Conservation (phyloP, 1,139 yeast species). For the Blastobotrys buckinghamii region DNA sequence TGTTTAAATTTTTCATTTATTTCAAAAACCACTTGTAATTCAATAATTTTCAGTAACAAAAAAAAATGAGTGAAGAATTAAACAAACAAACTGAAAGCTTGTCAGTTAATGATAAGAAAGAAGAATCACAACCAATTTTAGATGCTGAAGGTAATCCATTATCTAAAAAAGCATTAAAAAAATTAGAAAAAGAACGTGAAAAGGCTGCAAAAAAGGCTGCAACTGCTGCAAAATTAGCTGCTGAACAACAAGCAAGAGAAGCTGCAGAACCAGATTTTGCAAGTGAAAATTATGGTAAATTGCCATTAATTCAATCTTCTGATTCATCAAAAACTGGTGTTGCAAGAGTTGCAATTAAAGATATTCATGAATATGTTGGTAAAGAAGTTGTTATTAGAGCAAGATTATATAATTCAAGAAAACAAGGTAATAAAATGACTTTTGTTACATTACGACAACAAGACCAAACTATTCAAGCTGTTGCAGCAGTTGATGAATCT, state of each 20-base stretch:
- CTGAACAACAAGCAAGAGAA: slow-evolving; percentile 78
- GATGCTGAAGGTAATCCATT: slow-evolving; percentile 82
- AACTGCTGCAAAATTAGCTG: slow-evolving; percentile 81
- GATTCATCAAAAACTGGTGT: slow-evolving; percentile 49
- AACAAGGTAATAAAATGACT: slow-evolving; percentile 93
- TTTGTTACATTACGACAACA: slow-evolving; percentile 92
- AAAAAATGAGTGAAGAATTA: slow-evolving; percentile 24
- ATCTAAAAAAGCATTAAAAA: slow-evolving; percentile 92
- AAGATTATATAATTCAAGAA: slow-evolving; percentile 86
- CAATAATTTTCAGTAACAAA: no score
- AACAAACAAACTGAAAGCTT: slow-evolving; percentile 25
- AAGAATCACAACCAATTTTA: slow-evolving; percentile 28
- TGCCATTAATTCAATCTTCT: slow-evolving; percentile 80
- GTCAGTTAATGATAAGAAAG: not conserved
- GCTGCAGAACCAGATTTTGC: slow-evolving; percentile 83
- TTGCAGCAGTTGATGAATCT: slow-evolving; percentile 61
- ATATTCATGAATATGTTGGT: slow-evolving; percentile 64
- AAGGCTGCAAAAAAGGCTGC: slow-evolving; percentile 92
- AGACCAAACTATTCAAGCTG: slow-evolving; percentile 72
- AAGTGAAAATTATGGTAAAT: slow-evolving; percentile 79
- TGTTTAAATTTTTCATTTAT: not conserved
- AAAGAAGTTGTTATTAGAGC: slow-evolving; percentile 83
- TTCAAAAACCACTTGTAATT: no score
- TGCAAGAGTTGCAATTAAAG: slow-evolving; percentile 51
- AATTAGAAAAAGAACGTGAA: slow-evolving; percentile 87